These are phyloP conservation scores for Rosa chinensis DNA, from an alignment of 306 rosid genomes.

Conservation along the genomic window DNA sequence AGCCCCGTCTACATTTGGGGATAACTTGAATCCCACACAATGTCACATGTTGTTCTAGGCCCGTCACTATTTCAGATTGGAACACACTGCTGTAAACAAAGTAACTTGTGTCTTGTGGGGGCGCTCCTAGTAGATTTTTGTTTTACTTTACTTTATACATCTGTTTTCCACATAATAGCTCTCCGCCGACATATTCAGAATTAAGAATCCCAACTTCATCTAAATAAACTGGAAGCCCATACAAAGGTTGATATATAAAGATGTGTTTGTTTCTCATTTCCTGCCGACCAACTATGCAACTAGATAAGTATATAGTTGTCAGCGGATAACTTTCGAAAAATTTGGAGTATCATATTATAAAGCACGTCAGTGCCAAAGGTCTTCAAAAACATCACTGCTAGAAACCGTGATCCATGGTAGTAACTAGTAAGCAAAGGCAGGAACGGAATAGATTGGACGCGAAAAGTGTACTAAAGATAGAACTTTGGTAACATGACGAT, in stretches of 20 bases:
- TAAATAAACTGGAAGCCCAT: not conserved
- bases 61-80: not conserved
- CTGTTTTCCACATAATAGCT: not conserved
- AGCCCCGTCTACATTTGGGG: not conserved
- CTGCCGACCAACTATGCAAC: not conserved
- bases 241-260: not conserved
- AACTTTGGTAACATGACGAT: not conserved
- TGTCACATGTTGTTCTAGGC: too few species aligned
- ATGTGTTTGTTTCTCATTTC: not conserved
- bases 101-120: not conserved
- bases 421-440: not conserved
- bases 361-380: not conserved
- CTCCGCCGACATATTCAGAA: not conserved
- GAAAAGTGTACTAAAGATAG: not conserved
- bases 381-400: not conserved
- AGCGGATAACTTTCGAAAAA: not conserved
- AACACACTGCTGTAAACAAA: not conserved
- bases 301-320: not conserved
- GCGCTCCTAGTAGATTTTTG: not conserved
- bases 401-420: not conserved
- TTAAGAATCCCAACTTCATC: not conserved
- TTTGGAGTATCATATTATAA: not conserved
- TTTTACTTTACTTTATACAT: too few species aligned
- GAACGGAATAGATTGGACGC: not conserved
- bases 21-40: not conserved